Evolutionary conservation across 495 filamentous ascomycete species (phyloP).

Genomic region (Penicillium turbatum): DNA sequence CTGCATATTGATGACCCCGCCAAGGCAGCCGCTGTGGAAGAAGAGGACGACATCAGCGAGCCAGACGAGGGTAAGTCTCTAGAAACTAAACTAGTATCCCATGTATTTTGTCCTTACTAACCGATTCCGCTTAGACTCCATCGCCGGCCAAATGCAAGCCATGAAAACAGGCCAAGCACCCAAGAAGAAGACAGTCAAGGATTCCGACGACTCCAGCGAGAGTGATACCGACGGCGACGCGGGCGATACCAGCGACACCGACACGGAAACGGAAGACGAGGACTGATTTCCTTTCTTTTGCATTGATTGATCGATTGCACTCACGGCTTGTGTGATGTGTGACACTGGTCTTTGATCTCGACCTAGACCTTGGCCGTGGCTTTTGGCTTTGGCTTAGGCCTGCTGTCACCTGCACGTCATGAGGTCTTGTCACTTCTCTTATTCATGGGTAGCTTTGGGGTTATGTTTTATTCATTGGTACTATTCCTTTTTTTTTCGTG

Average conservation of each 20-base stretch:
- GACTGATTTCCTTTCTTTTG: slow-evolving; percentile 29
- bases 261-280: slow-evolving; percentile 74
- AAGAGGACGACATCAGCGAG: slow-evolving; percentile 90
- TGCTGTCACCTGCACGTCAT: neutral
- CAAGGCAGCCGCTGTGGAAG: slow-evolving; percentile 71
- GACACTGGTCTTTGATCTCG: slow-evolving; percentile 7
- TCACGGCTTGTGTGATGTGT: slow-evolving; percentile 20
- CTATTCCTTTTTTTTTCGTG: neutral
- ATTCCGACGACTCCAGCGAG: slow-evolving; percentile 61
- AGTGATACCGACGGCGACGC: slow-evolving; percentile 87
- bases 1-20: slow-evolving; percentile 85
- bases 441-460: slow-evolving; percentile 17
- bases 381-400: neutral
- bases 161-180: slow-evolving; percentile 67
- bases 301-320: slow-evolving; percentile 28
- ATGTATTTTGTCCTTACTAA: slow-evolving; percentile 15
- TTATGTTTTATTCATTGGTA: neutral
- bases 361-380: neutral
- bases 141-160: slow-evolving; percentile 92
- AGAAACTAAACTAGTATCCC: neutral
- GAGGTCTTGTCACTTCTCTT: slow-evolving; percentile 6
- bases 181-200: slow-evolving; percentile 54
- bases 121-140: slow-evolving; percentile 61
- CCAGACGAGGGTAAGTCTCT: slow-evolving; percentile 83
- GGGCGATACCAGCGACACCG: slow-evolving; percentile 70